Evolutionary conservation across 371 early-diverging fungal species (phyloP).

Genomic region (Zopfochytrium polystomum): DNA sequence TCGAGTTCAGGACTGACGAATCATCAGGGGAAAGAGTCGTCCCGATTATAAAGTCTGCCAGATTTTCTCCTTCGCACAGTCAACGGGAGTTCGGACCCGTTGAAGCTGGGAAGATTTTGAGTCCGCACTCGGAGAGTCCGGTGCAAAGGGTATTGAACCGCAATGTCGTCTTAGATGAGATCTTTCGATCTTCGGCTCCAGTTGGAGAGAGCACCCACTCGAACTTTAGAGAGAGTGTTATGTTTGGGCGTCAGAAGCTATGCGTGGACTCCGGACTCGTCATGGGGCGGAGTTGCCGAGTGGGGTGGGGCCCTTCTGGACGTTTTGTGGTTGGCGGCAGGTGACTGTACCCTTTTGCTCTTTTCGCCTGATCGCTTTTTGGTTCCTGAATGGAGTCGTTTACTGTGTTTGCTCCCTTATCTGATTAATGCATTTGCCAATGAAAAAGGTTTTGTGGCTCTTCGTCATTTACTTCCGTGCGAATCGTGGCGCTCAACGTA

Average conservation of each 20-base stretch:
- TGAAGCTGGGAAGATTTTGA: no score
- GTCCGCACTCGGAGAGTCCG: no score
- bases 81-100: no score
- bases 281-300: constrained; percentile 72
- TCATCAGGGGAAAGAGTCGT: no score
- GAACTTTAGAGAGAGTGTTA: constrained; percentile 9
- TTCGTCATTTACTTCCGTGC: not conserved
- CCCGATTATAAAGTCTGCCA: no score
- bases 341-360: constrained; percentile 11
- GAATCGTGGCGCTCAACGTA: not conserved
- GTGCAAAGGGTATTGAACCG: no score
- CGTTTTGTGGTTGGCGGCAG: constrained; percentile 46
- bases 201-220: no score
- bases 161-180: no score
- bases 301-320: constrained; percentile 76
- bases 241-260: constrained; percentile 12
- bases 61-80: no score
- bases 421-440: no score
- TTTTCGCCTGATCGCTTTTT: not conserved
- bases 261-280: constrained; percentile 61
- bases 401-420: not conserved
- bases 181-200: no score
- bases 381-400: not conserved
- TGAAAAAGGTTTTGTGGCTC: not conserved
- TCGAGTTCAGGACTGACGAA: no score